These are phyloP conservation scores for Dicorynia guianensis DNA, from an alignment of 306 rosid species.

Conservation along the genomic window DNA sequence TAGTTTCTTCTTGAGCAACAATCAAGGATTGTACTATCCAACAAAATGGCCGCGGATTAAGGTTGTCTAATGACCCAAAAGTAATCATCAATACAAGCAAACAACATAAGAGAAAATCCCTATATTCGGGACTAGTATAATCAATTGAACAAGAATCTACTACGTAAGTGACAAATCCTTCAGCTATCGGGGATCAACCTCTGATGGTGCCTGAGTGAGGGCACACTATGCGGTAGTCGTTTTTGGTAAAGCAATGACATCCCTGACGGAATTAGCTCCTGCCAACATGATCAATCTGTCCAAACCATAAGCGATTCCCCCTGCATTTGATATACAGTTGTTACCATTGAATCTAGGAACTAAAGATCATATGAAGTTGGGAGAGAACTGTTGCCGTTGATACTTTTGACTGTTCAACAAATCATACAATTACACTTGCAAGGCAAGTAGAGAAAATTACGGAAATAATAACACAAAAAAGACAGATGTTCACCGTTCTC, in stretches of 20 bases:
- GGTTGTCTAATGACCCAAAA: too few species aligned
- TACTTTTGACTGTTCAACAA: neutral
- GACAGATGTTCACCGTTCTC: too few species aligned
- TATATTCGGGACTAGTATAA: too few species aligned
- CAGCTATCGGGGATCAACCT: slow-evolving; percentile 63
- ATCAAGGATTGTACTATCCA: too few species aligned
- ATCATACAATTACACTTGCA: neutral
- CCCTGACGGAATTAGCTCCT: slow-evolving; percentile 86
- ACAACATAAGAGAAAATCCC: too few species aligned
- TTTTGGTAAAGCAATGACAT: slow-evolving; percentile 78
- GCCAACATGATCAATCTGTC: slow-evolving; percentile 95
- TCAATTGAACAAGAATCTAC: neutral
- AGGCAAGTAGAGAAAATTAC: neutral
- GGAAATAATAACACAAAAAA: neutral
- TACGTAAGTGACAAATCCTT: slow-evolving; percentile 47
- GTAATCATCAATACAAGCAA: too few species aligned
- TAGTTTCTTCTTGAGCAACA: too few species aligned
- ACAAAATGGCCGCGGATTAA: too few species aligned
- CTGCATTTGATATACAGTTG: slow-evolving; percentile 49
- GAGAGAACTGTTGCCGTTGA: neutral
- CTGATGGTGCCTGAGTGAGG: slow-evolving; percentile 64
- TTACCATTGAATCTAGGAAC: neutral
- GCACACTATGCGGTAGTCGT: slow-evolving; percentile 70
- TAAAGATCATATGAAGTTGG: neutral
- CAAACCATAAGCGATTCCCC: slow-evolving; percentile 92